Percentiles rank a stretch among this genome's conserved stretches.
phyloP scores from a whole-genome alignment of 345 rosid genomes.

The Carallia brachiata region DNA sequence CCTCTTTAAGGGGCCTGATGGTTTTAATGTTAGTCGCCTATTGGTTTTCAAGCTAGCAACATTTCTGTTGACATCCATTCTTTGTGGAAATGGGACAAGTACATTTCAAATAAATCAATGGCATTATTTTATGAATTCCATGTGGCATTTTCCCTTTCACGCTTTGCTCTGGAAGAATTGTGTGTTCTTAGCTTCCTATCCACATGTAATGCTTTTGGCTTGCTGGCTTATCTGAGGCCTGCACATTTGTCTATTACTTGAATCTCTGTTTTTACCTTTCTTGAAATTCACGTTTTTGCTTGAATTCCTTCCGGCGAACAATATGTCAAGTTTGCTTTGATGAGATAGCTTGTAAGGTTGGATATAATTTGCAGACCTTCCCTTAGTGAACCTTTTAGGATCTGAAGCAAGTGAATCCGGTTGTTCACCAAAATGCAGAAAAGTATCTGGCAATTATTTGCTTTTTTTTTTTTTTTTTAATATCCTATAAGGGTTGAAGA shows the following conservation, averaged over 20 bases:
- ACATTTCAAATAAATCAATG: too few relatives aligned
- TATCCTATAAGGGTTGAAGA: background rate
- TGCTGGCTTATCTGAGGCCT: background rate
- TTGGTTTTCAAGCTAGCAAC: background rate
- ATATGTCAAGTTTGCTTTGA: too few relatives aligned
- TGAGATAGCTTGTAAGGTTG: background rate
- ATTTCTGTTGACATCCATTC: background rate
- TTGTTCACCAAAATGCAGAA: too few relatives aligned
- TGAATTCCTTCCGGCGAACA: background rate
- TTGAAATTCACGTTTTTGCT: background rate
- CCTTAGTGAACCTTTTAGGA: background rate
- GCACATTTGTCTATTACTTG: background rate
- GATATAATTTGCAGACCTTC: constrained; percentile 3
- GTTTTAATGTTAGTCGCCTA: background rate
- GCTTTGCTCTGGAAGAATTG: background rate
- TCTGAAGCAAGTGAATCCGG: too few relatives aligned
- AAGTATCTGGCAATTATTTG: too few relatives aligned
- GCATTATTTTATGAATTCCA: too few relatives aligned
- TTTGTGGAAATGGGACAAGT: too few relatives aligned
- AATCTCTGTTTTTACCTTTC: background rate
- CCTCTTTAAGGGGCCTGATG: too few relatives aligned
- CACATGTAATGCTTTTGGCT: background rate
- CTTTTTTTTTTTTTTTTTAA: background rate
- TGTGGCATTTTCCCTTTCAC: too few relatives aligned
- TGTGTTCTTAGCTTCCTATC: background rate